Evolutionary conservation across 1,139 yeast genomes (phyloP), one percentile per base, ranked within the genome.

Genomic region (Wickerhamomyces sp.): DNA sequence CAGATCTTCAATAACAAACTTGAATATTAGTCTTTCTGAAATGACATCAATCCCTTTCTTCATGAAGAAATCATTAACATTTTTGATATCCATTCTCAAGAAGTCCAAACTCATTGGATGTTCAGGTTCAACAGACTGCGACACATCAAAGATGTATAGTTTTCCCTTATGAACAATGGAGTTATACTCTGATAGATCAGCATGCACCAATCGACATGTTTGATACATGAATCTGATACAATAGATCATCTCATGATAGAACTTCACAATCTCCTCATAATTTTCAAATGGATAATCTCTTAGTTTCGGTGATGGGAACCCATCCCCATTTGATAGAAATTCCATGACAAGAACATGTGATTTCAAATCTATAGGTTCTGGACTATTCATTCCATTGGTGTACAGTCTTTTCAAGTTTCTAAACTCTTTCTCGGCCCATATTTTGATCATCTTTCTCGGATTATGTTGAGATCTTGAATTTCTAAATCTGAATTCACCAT

Each of bases 391-490:
- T 0, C 95, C 95, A 48, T 81, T 76, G 42, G 75, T 67, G 62
- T 86, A 72, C 27, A 94, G 72, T 61, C 99, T 74, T 61, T 88
- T 91, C 64, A 94, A 72, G 62, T 94, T 94, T 47, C 99, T 71
- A 57, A 90, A 91, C 66, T 94, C 99, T 61, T 94, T 94, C 63
- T 94, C 99, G 0, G 99, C 99, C 99, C 99, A 94, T 33, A 91
- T 76, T 63, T 89, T 88, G 50, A 94, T 96, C 98, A 94, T 93
- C 62, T 91, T 91, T 58, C 99, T 76, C 8, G 99, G 98, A 59
- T 94, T 94, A 56, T 90, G 89, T 59, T 89, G 91, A 56, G 89
- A 88, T 40, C 84, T 75, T 13, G 84, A 78, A 60, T 88, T 86
- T 61, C 97, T 72, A 67, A 94, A 94, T 50, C 99, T 73, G 63